A percentile compares a stretch with the other conserved stretches of the same genome.
phyloP scores from a whole-genome alignment of 2,329 filamentous ascomycete genomes.

The Macrophomina pseudophaseolina region DNA sequence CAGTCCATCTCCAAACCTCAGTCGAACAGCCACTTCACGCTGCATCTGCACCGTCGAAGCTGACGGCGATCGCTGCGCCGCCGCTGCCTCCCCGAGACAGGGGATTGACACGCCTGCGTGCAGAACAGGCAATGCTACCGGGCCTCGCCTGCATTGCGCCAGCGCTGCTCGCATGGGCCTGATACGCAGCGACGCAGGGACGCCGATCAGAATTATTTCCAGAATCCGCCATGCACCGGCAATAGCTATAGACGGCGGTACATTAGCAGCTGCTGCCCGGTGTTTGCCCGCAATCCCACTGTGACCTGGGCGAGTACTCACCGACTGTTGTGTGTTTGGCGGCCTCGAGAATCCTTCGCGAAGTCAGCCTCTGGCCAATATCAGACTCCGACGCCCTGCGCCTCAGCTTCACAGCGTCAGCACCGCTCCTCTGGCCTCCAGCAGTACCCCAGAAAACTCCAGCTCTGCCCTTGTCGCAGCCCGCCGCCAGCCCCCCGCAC shows the following conservation, averaged over 20 bases:
- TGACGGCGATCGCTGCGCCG: conserved; percentile 11
- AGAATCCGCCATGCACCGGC: conserved; percentile 4
- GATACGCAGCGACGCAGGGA: conserved; percentile 26
- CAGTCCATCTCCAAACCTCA: conserved; percentile 6
- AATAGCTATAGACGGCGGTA: conserved; percentile 6
- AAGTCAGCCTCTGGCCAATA: conserved; percentile 15
- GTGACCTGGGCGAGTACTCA: conserved; percentile 16
- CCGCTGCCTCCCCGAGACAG: conserved; percentile 19
- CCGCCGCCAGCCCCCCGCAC: not conserved
- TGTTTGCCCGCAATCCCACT: conserved; percentile 14
- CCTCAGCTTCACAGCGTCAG: conserved; percentile 23
- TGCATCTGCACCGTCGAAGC: not conserved
- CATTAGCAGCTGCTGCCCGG: conserved; percentile 12
- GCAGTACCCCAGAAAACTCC: conserved; percentile 9
- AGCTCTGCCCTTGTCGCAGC: conserved; percentile 4
- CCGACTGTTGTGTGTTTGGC: conserved; percentile 26
- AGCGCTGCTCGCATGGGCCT: conserved; percentile 20
- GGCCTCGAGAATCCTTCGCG: conserved; percentile 15
- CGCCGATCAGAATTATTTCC: conserved; percentile 25
- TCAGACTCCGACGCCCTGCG: conserved; percentile 18
- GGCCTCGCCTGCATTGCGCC: conserved; percentile 24
- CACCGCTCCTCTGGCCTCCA: conserved; percentile 2
- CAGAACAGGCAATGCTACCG: conserved; percentile 18
- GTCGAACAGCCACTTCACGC: too few species aligned
- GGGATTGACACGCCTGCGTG: conserved; percentile 16